Conservation (phyloP, 2,329 filamentous ascomycete species). For the Colletotrichum somersetense region DNA sequence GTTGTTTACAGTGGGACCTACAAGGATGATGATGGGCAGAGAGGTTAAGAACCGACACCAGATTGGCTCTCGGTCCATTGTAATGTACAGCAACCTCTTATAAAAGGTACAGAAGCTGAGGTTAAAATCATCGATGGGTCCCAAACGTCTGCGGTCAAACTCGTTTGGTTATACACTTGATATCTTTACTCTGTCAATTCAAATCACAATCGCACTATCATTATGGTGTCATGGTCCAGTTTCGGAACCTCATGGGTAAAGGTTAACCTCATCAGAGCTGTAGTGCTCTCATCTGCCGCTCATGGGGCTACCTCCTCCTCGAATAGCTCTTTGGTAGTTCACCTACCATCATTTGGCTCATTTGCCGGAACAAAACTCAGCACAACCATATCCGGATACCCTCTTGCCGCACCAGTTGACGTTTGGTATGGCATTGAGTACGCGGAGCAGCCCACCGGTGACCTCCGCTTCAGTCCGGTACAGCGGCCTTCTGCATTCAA, state of each 20-base stretch:
- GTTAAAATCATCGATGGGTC: too few species aligned
- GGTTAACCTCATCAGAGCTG: not conserved
- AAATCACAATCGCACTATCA: not conserved
- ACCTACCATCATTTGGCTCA: constrained; percentile 12
- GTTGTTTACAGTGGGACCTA: not conserved
- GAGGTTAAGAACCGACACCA: not conserved
- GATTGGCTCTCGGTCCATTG: not conserved
- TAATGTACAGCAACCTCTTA: not conserved
- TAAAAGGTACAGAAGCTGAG: not conserved
- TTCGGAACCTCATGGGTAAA: not conserved
- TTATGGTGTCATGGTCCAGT: not conserved
- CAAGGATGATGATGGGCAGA: not conserved
- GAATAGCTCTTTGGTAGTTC: constrained; percentile 2
- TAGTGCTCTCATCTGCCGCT: not conserved
- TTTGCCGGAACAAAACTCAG: constrained; percentile 15
- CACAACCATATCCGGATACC: constrained; percentile 18
- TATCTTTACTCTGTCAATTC: not conserved
- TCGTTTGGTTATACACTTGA: not conserved
- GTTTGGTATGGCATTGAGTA: constrained; percentile 33
- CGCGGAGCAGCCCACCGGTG: constrained; percentile 6
- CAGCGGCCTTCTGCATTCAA: constrained; percentile 24
- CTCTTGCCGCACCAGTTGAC: constrained; percentile 16
- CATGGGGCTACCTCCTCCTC: not conserved
- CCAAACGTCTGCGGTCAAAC: not conserved
- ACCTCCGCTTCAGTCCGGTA: constrained; percentile 6